Percentiles rank a stretch among this genome's conserved stretches.
These are phyloP conservation scores for Myxozyma geophila DNA, from an alignment of 805 yeast species.

Conservation along the genomic window DNA sequence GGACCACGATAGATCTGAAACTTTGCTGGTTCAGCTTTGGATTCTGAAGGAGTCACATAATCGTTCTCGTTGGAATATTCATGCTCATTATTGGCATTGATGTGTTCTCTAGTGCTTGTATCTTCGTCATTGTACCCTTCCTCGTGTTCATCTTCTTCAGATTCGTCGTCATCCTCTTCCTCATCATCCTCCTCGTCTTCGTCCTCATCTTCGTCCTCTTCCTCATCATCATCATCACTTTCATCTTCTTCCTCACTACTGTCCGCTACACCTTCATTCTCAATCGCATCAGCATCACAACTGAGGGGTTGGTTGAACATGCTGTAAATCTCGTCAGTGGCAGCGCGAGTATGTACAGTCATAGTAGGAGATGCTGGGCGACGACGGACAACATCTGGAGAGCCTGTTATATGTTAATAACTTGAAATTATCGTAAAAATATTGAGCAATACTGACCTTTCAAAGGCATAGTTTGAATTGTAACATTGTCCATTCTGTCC, in stretches of 20 bases:
- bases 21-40: neutral
- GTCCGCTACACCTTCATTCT: slow-evolving; percentile 37
- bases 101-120: neutral
- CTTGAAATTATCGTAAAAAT: neutral
- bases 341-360: slow-evolving; percentile 75
- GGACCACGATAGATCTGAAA: slow-evolving; percentile 1
- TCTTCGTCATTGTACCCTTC: slow-evolving; percentile 9
- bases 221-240: slow-evolving; percentile 29
- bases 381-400: slow-evolving; percentile 37
- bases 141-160: slow-evolving; percentile 9
- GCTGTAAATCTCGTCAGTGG: slow-evolving; percentile 70
- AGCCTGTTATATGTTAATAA: slow-evolving; percentile 21
- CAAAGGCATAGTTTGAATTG: slow-evolving; percentile 50
- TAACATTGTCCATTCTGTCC: neutral
- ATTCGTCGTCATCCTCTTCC: slow-evolving; percentile 20
- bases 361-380: slow-evolving; percentile 72
- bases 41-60: neutral
- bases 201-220: slow-evolving; percentile 28
- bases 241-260: slow-evolving; percentile 36
- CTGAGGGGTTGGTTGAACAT: slow-evolving; percentile 70
- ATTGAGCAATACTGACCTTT: slow-evolving; percentile 46
- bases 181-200: slow-evolving; percentile 20
- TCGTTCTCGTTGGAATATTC: neutral
- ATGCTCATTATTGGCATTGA: neutral
- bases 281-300: slow-evolving; percentile 30